Base-by-base conservation (phyloP, 2,329 filamentous ascomycete genomes). In the Mycosphaerella arachidis region DNA sequence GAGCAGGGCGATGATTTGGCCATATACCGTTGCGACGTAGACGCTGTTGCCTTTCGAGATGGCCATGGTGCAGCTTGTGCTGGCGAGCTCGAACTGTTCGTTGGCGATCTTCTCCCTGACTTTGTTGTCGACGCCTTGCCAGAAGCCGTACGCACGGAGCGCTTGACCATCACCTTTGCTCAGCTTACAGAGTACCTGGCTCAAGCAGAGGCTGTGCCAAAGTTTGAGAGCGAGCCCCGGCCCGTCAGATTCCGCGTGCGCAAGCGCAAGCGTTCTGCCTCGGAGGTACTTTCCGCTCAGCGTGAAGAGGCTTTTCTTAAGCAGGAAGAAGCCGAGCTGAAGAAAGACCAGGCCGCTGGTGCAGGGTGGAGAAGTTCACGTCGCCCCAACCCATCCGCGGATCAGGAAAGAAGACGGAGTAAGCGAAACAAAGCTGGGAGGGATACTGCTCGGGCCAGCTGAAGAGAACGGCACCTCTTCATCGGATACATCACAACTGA, bases 1-100 rank as follows among this genome's bases (percentile, higher is more conserved):
- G 68, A 61, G 6, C 58, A 58, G 52, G 70, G 64, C 10, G 61
- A 67, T 59, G 46, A 63, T 50, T 62, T 70, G n/a, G 64, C 59
- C 29, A 46, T 57, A 30, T 67, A 59, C 50, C 35, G 33, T 16
- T 60, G 57, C 30, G 59, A 62, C 35, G 45, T 59, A 5, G 56
- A 59, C 33, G 53, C 35, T 13, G 55, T 52, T n/a, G 50, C 58
- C 10, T 61, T 64, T n/a, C 57, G 59, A 10, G 48, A 33, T 9
- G 30, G 45, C 12, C 30, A 57, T 29, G 61, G 63, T 24, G 33
- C 35, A 18, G 48, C 52, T 10, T 52, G 58, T 24, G 53, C 59
- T 7, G 61, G 65, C 8, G 54, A 48, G 8, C 33, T 67, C 53
- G 51, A 61, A 40, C 57, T 67, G 33, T 35, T 31, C 5, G 4